These are phyloP conservation scores for Pythium utonaiense DNA, from an alignment of 352 stramenopile genomes.

Conservation along the genomic window DNA sequence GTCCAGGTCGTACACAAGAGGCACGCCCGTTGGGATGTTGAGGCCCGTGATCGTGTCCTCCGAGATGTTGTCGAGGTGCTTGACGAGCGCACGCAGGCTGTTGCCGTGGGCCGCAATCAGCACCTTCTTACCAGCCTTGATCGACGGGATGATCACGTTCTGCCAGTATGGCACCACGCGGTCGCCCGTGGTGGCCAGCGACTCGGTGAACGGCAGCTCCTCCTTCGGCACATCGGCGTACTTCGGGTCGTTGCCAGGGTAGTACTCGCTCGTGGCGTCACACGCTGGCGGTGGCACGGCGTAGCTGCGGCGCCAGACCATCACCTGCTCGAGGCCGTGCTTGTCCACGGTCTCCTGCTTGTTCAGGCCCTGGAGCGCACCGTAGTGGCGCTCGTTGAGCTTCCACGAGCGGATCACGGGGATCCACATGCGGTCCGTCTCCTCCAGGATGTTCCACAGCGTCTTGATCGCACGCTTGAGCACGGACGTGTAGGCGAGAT, in stretches of 20 bases:
- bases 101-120: slow-evolving; percentile 98
- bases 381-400: slow-evolving; percentile 99
- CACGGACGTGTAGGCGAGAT: slow-evolving; percentile 95
- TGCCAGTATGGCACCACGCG: slow-evolving; percentile 97
- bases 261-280: slow-evolving; percentile 84
- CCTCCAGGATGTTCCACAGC: slow-evolving; percentile 96
- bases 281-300: slow-evolving; percentile 94
- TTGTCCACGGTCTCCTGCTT: slow-evolving; percentile 99
- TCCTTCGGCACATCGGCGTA: slow-evolving; percentile 90
- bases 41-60: slow-evolving; percentile 96
- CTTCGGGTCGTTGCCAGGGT: slow-evolving; percentile 89
- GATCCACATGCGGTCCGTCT: slow-evolving; percentile 98
- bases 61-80: slow-evolving; percentile 97
- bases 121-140: slow-evolving; percentile 95
- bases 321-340: slow-evolving; percentile 97
- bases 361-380: slow-evolving; percentile 96
- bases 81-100: slow-evolving; percentile 96
- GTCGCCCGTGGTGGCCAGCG: slow-evolving; percentile 90
- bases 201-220: slow-evolving; percentile 92
- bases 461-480: slow-evolving; percentile 98
- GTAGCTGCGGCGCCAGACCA: slow-evolving; percentile 97
- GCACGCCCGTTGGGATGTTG: slow-evolving; percentile 97
- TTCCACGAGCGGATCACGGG: slow-evolving; percentile 91
- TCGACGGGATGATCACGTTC: slow-evolving; percentile 90
- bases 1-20: slow-evolving; percentile 97